Percentiles rank a stretch among this genome's conserved stretches.
phyloP scores from a whole-genome alignment of 2,329 filamentous ascomycete species.

The Alternaria triticina region DNA sequence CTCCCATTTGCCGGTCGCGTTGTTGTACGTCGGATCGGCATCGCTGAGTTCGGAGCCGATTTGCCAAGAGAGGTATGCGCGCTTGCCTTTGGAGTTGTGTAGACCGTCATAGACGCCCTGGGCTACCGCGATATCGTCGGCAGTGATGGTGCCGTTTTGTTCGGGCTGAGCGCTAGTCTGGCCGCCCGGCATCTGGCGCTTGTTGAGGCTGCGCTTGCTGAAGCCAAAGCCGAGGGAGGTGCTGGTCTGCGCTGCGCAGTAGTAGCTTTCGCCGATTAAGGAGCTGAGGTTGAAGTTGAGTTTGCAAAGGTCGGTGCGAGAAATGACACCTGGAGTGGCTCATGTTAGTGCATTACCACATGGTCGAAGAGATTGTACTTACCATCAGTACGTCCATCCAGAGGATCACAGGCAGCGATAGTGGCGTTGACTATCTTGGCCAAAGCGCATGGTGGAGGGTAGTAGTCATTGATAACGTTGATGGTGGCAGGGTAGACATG shows the following conservation, averaged over 20 bases:
- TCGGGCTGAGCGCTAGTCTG: constrained; percentile 25
- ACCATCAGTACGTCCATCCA: constrained; percentile 63
- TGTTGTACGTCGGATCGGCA: constrained; percentile 46
- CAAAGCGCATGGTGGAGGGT: constrained; percentile 55
- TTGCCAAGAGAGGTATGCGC: constrained; percentile 53
- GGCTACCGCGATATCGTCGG: constrained; percentile 34
- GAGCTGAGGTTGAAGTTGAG: constrained; percentile 55
- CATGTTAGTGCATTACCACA: background rate
- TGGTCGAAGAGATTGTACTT: background rate
- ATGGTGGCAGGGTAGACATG: constrained; percentile 51
- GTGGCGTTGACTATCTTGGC: constrained; percentile 62
- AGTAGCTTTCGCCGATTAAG: constrained; percentile 57
- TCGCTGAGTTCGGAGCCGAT: constrained; percentile 42
- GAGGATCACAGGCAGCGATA: constrained; percentile 60
- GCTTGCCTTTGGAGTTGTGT: constrained; percentile 49
- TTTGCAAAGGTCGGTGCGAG: constrained; percentile 57
- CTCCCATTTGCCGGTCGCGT: constrained; percentile 39
- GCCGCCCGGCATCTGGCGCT: constrained; percentile 14
- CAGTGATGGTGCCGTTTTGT: constrained; percentile 43
- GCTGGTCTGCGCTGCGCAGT: constrained; percentile 45
- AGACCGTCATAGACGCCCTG: constrained; percentile 45
- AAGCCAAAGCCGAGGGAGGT: constrained; percentile 24
- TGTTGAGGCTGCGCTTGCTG: constrained; percentile 12
- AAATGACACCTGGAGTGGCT: constrained; percentile 49
- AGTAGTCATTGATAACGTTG: constrained; percentile 51